Percentiles rank a stretch among this genome's conserved stretches.
phyloP scores from a whole-genome alignment of 2,329 filamentous ascomycete genomes.

The Scopulariopsis brevicaulis region DNA sequence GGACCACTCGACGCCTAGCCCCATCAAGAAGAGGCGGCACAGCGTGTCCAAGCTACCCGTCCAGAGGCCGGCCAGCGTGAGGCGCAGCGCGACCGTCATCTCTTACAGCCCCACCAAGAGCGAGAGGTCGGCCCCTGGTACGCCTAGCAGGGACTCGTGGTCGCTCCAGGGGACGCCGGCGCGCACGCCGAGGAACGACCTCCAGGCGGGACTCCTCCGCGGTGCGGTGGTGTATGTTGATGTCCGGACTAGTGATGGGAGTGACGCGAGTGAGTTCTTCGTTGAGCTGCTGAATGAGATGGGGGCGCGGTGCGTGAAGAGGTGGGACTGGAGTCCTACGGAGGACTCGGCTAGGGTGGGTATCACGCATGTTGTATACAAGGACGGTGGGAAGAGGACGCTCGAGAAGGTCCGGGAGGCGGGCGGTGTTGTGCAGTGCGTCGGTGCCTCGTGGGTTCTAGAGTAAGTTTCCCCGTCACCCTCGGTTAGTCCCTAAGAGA shows the following conservation, averaged over 20 bases:
- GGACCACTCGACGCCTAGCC: slow-evolving; percentile 41
- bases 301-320: slow-evolving; percentile 68
- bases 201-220: slow-evolving; percentile 43
- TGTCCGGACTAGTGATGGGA: slow-evolving; percentile 71
- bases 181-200: slow-evolving; percentile 36
- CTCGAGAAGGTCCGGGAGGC: slow-evolving; percentile 69
- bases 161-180: slow-evolving; percentile 43
- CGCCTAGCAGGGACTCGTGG: slow-evolving; percentile 34
- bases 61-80: slow-evolving; percentile 27
- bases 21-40: slow-evolving; percentile 36
- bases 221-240: slow-evolving; percentile 76
- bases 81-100: slow-evolving; percentile 38
- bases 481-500: slow-evolving; percentile 11
- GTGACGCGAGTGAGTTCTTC: slow-evolving; percentile 72
- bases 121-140: slow-evolving; percentile 11
- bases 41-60: slow-evolving; percentile 35
- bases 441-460: slow-evolving; percentile 79
- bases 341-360: slow-evolving; percentile 44
- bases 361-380: slow-evolving; percentile 84
- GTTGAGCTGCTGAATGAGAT: slow-evolving; percentile 68
- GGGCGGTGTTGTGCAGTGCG: slow-evolving; percentile 67
- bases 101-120: slow-evolving; percentile 42
- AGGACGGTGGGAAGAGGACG: slow-evolving; percentile 72
- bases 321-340: slow-evolving; percentile 61
- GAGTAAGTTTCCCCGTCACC: slow-evolving; percentile 49